Percentiles rank a stretch among this genome's conserved stretches.
These are phyloP conservation scores for Nigrograna mackinnonii DNA, from an alignment of 2,329 filamentous ascomycete species.

Conservation along the genomic window DNA sequence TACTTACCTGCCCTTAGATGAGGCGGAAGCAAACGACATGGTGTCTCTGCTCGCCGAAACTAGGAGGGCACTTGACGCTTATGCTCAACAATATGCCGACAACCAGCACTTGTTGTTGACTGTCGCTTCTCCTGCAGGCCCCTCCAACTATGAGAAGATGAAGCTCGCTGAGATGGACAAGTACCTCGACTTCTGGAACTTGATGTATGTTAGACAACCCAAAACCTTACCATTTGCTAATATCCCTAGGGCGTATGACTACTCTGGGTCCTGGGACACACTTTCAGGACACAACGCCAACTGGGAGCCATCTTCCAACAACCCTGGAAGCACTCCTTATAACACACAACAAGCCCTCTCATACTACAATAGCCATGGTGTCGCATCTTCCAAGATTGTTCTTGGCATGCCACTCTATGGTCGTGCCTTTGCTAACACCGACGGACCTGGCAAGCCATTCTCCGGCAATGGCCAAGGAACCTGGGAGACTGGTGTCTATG, in stretches of 20 bases:
- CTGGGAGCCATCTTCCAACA: slow-evolving; percentile 23
- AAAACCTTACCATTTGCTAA: not conserved
- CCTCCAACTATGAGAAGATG: slow-evolving; percentile 48
- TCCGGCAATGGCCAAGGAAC: slow-evolving; percentile 33
- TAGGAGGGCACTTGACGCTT: slow-evolving; percentile 43
- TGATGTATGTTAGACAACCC: slow-evolving; percentile 72
- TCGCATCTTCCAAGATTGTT: slow-evolving; percentile 37
- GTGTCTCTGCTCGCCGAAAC: slow-evolving; percentile 34
- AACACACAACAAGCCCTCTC: slow-evolving; percentile 33
- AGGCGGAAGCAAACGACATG: slow-evolving; percentile 35
- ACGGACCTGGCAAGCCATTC: slow-evolving; percentile 35
- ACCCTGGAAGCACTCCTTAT: slow-evolving; percentile 35
- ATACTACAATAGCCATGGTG: slow-evolving; percentile 35
- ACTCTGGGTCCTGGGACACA: slow-evolving; percentile 44
- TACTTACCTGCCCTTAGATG: slow-evolving; percentile 14
- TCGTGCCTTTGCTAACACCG: slow-evolving; percentile 37
- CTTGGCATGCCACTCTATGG: slow-evolving; percentile 43
- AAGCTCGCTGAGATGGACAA: slow-evolving; percentile 49
- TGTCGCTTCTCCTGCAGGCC: slow-evolving; percentile 50
- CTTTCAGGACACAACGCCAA: slow-evolving; percentile 38
- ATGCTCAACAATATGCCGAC: slow-evolving; percentile 42
- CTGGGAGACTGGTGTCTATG: slow-evolving; percentile 40
- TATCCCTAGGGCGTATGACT: slow-evolving; percentile 73
- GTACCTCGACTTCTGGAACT: slow-evolving; percentile 57
- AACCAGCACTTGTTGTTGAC: slow-evolving; percentile 50